A percentile compares a stretch with the other conserved stretches of the same genome.
Evolutionary conservation across 2,329 filamentous ascomycete species (phyloP).

Genomic region (Cladorrhinum sp.): DNA sequence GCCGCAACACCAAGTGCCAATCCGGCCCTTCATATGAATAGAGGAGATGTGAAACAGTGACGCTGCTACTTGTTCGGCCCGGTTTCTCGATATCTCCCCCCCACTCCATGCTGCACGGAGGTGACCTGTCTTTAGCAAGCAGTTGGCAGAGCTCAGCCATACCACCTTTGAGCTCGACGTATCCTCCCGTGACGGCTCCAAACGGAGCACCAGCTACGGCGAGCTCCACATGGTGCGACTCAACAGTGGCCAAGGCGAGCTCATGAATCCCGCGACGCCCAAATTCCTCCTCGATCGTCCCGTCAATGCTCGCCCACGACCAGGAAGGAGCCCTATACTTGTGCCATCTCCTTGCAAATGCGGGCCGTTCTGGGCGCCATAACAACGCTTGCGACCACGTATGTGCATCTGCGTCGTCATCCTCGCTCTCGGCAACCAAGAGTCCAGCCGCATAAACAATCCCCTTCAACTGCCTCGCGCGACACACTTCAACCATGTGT

Average conservation of each 20-base stretch:
- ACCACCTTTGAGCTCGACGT: not conserved
- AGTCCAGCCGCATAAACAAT: slow-evolving; percentile 3
- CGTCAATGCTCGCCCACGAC: slow-evolving; percentile 14
- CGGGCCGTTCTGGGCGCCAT: not conserved
- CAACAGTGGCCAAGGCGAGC: not conserved
- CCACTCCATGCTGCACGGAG: too few species aligned
- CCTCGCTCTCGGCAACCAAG: not conserved
- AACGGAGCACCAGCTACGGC: not conserved
- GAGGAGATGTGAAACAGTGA: too few species aligned
- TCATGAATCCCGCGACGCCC: not conserved
- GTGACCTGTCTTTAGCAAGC: too few species aligned
- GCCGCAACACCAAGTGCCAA: too few species aligned
- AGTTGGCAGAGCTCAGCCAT: too few species aligned
- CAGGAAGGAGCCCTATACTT: slow-evolving; percentile 10
- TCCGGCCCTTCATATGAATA: too few species aligned
- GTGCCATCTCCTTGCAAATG: not conserved
- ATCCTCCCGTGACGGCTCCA: not conserved
- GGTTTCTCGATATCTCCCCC: too few species aligned
- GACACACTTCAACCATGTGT: slow-evolving; percentile 6
- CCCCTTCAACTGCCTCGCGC: not conserved
- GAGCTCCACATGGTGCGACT: not conserved
- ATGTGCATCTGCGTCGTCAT: too few species aligned
- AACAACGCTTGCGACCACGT: slow-evolving; percentile 10
- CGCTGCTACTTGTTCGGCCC: too few species aligned
- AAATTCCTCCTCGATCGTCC: not conserved